Evolutionary conservation across 495 filamentous ascomycete genomes (phyloP), one percentile per base, ranked within the genome.

Genomic region (Monascus purpureus): DNA sequence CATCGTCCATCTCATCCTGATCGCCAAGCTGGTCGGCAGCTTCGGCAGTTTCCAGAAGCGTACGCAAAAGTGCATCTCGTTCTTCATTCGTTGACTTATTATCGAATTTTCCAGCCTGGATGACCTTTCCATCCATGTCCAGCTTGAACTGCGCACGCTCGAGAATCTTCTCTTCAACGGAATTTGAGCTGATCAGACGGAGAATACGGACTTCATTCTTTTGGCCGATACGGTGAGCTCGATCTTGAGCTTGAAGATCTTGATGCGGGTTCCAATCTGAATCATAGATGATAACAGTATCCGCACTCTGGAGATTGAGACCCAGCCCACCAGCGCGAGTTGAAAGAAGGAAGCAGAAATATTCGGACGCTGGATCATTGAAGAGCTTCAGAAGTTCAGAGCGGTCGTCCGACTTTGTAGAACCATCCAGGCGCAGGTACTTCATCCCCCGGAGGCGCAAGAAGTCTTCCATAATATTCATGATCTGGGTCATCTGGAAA

Each of bases 401-500:
- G 35, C 90, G 83, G 51, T 97, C 90, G 49, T 97, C 90, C 0
- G 90, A 84, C 52, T 97, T 97, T 13, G 90, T 97, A 3, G 85
- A 84, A 53, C 90, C 90, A 45, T 97, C 90, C 28, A 97, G 69
- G 37, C 90, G 85, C 26, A 97, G 68, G 51, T 94, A 97, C 34
- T 74, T 59, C 40, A 93, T 65, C 17, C 75, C 77, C 28, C 82
- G 72, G 36, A 81, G 74, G 3, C 90, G 81, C 32, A 97, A 64
- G 57, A 90, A 97, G 56, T 97, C 90, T 45, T 97, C 90, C 92
- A 97, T 96, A 52, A 97, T 97, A 54, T 97, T 93, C 90, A 97
- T 97, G 48, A 97, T 97, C 25, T 93, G 84, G 2, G 90, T 97
- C 90, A 97, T 97, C 56, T 97, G 90, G 71, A 97, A 97, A 71